Conservation (phyloP, 2,329 filamentous ascomycete genomes). For the Pseudodiploospora longispora region DNA sequence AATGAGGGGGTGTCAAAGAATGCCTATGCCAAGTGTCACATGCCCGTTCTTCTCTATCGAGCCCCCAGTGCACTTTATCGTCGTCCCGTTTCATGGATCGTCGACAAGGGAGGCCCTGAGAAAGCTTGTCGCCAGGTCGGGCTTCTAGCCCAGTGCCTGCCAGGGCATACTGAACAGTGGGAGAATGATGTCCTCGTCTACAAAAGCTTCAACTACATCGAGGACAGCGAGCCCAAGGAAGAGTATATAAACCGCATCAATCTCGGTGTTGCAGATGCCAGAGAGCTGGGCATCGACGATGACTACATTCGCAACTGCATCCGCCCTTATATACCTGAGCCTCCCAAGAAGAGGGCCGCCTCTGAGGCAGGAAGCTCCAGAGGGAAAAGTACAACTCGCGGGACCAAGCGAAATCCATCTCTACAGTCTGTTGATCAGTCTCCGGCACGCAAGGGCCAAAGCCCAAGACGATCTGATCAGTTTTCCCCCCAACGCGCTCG, state of each 20-base stretch:
- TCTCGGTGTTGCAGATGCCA: constrained; percentile 27
- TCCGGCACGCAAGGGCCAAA: constrained; percentile 14
- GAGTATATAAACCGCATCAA: constrained; percentile 35
- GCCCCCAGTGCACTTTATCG: constrained; percentile 26
- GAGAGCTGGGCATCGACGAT: constrained; percentile 24
- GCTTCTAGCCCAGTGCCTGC: constrained; percentile 5
- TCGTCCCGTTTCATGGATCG: constrained; percentile 29
- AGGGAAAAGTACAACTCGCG: constrained; percentile 3
- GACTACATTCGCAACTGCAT: constrained; percentile 30
- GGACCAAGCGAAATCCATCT: constrained; percentile 9
- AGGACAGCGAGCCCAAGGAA: constrained; percentile 27
- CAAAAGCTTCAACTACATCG: constrained; percentile 23
- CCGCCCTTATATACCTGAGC: constrained; percentile 26
- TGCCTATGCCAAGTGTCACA: constrained; percentile 28
- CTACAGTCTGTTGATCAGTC: constrained; percentile 16
- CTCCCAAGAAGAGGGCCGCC: neutral
- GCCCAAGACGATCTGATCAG: constrained; percentile 10
- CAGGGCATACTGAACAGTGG: constrained; percentile 16
- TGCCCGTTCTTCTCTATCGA: constrained; percentile 24
- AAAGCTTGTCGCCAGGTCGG: constrained; percentile 17
- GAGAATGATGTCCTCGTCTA: constrained; percentile 31
- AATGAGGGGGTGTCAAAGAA: constrained; percentile 32
- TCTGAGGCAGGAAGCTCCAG: constrained; percentile 2
- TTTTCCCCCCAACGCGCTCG: constrained; percentile 8
- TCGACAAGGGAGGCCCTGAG: constrained; percentile 26